Percentiles rank a stretch among this genome's conserved stretches.
Conservation (phyloP, 352 stramenopile species). For the Globisporangium uncinulatum region DNA sequence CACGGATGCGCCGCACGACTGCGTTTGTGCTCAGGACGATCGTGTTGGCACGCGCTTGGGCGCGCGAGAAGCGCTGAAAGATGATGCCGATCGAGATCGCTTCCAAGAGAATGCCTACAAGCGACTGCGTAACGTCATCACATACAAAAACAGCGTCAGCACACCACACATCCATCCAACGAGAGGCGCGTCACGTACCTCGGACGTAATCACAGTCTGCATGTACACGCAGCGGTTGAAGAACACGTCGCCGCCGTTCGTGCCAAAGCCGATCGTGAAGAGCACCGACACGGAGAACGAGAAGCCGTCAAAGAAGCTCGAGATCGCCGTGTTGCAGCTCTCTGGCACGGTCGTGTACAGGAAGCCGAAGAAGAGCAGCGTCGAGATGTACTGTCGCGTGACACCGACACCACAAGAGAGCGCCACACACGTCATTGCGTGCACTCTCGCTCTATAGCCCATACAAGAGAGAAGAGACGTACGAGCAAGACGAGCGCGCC, state of each 20-base stretch:
- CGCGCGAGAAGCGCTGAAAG: constrained; percentile 92
- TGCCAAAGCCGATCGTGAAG: constrained; percentile 79
- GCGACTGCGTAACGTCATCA: constrained; percentile 55
- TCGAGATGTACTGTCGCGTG: constrained; percentile 45
- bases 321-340: constrained; percentile 64
- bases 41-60: constrained; percentile 87
- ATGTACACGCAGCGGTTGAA: constrained; percentile 92
- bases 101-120: constrained; percentile 89
- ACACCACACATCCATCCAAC: too few species aligned
- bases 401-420: not conserved
- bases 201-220: constrained; percentile 88
- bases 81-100: constrained; percentile 93
- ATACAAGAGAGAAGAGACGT: constrained; percentile 12
- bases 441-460: not conserved
- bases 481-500: constrained; percentile 29
- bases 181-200: too few species aligned
- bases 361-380: constrained; percentile 59
- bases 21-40: constrained; percentile 94
- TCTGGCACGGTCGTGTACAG: constrained; percentile 70
- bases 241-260: constrained; percentile 74
- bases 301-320: constrained; percentile 67
- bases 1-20: constrained; percentile 83
- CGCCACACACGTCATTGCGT: constrained; percentile 1
- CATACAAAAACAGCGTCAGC: not conserved
- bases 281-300: constrained; percentile 78